Base-by-base conservation (phyloP, 2,329 filamentous ascomycete genomes). In the Colletotrichum scovillei region DNA sequence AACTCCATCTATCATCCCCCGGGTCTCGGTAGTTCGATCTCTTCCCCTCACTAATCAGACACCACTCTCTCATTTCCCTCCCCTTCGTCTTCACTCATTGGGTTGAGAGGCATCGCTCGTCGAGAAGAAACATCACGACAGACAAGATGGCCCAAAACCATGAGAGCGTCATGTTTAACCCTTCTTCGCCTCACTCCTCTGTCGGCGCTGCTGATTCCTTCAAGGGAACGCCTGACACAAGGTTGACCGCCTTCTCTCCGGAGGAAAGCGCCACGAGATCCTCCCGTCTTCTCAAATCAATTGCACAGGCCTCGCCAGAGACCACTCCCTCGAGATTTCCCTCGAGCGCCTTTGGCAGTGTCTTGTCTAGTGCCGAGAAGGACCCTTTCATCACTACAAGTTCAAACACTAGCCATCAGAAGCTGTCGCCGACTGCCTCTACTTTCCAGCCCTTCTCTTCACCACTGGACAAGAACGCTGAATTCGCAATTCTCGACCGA, bases 141-240 rank as follows among this genome's bases (percentile, higher is more conserved):
- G 26, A 26, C 56, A 53, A 22, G 3, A 74, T 74, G 63, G 57
- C 72, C 24, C 58, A 68, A 55, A 30, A 5, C n/a, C 52, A 58
- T 8, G 57, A 75, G 19, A 30, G 30, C 14, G 53, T 7, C 8
- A 56, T 63, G 26, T 85, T 84, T 77, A 84, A 85, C 76, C 82
- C 84, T 6, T 80, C 86, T 38, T 90, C 89, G 3, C 87, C 88
- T 57, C 85, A 83, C 70, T 89, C 89, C 0, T 88, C 88, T 1
- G 84, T 79, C 66, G 88, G 86, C 58, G 86, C 83, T 24, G 86
- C 85, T 38, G 88, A 89, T 64, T 92, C 91, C 12, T 87, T 86
- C 78, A 87, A 90, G 76, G 88, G 87, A 19, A 93, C 92, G 6
- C 92, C 92, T 0, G 90, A 92, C 72, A 92, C 91, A 8, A 88